These are phyloP conservation scores for Linnemannia zychae DNA, from an alignment of 192 early-diverging fungal species.

Conservation along the genomic window DNA sequence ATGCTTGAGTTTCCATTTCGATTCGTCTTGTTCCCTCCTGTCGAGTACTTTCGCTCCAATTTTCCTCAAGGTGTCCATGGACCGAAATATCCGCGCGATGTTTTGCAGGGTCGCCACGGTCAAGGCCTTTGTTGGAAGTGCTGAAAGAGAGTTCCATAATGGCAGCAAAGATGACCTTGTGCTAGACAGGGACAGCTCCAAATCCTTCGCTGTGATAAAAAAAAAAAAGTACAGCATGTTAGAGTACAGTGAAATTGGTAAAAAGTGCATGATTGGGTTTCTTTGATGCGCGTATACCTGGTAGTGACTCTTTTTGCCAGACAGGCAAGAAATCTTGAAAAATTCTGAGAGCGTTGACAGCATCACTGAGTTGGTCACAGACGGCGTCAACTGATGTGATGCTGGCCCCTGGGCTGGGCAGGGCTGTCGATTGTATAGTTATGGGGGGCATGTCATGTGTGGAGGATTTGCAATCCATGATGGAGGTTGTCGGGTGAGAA, in stretches of 20 bases:
- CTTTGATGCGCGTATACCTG: constrained; percentile 9
- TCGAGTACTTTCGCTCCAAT: constrained; percentile 38
- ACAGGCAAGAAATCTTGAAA: constrained; percentile 26
- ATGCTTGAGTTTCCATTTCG: too few relatives aligned
- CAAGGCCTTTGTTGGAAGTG: neutral
- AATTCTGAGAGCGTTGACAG: constrained; percentile 17
- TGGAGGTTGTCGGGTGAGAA: neutral
- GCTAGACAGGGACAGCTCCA: neutral
- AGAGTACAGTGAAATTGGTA: neutral
- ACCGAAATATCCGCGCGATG: constrained; percentile 45
- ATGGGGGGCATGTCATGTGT: neutral
- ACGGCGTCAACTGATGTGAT: neutral
- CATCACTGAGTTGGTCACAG: constrained; percentile 2
- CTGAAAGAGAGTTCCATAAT: neutral
- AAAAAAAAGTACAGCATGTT: neutral
- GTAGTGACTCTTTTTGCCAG: constrained; percentile 5
- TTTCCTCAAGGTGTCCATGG: constrained; percentile 37
- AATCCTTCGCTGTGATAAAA: neutral
- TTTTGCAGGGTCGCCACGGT: constrained; percentile 14
- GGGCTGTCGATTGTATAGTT: neutral
- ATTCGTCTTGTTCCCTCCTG: constrained; percentile 2
- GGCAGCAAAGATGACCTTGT: neutral
- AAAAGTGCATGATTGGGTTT: neutral
- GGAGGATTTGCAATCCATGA: neutral
- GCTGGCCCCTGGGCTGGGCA: neutral